These are phyloP conservation scores for Panicum hallii DNA, from an alignment of 202 grass and related monocot species.

Conservation along the genomic window DNA sequence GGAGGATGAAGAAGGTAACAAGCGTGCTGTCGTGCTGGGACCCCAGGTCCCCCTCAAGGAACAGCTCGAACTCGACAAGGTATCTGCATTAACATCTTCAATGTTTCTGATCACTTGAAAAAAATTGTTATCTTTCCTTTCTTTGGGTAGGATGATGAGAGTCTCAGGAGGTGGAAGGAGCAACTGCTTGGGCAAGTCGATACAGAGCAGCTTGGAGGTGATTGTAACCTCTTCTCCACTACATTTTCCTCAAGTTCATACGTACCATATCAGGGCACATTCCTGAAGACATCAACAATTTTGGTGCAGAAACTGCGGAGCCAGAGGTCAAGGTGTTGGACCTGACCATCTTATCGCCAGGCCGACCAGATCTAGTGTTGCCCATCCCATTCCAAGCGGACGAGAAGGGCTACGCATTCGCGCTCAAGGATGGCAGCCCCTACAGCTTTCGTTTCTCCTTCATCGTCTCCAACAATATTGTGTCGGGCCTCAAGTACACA, in stretches of 20 bases:
- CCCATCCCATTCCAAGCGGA: slow-evolving; percentile 79
- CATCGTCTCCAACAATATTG: slow-evolving; percentile 85
- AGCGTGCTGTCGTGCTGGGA: slow-evolving; percentile 60
- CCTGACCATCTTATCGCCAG: slow-evolving; percentile 72
- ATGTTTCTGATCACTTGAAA: neutral
- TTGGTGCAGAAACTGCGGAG: slow-evolving; percentile 67
- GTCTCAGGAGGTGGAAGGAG: slow-evolving; percentile 97
- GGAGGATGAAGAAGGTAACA: slow-evolving; percentile 72
- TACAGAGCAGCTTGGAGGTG: slow-evolving; percentile 87
- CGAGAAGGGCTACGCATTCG: slow-evolving; percentile 73
- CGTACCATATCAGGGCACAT: neutral
- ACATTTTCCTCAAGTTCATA: neutral
- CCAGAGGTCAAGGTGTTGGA: slow-evolving; percentile 83
- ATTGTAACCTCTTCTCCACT: neutral
- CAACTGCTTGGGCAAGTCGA: slow-evolving; percentile 91
- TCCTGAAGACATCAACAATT: neutral
- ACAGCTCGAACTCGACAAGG: slow-evolving; percentile 99
- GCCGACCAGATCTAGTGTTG: slow-evolving; percentile 58
- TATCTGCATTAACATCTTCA: slow-evolving; percentile 1
- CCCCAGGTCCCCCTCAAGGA: slow-evolving; percentile 94
- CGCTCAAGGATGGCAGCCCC: slow-evolving; percentile 84
- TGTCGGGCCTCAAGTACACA: slow-evolving; percentile 88
- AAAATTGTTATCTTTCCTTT: neutral
- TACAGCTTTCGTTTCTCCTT: slow-evolving; percentile 86
- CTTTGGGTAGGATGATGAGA: slow-evolving; percentile 83